phyloP scores from a whole-genome alignment of 176 grass and related monocot genomes.

The Aegilops sharonensis region DNA sequence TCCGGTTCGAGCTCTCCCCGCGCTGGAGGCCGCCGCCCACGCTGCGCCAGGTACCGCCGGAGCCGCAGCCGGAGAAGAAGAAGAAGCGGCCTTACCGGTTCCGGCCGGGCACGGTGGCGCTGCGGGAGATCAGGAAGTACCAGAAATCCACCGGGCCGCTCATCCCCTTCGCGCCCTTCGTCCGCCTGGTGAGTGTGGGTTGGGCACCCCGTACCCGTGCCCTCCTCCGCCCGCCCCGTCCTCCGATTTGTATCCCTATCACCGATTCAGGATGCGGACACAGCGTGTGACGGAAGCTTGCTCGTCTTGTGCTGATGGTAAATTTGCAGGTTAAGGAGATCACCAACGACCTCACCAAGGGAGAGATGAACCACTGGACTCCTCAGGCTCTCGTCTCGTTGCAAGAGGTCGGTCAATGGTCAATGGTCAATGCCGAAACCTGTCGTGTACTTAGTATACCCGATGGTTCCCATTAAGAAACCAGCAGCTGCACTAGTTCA shows the following conservation, averaged over 20 bases:
- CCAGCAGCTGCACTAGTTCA: background rate
- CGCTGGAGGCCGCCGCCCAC: background rate
- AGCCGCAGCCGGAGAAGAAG: background rate
- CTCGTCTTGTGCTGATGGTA: background rate
- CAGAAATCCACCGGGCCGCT: slow-evolving; percentile 48
- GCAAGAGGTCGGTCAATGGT: slow-evolving; percentile 33
- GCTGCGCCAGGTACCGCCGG: background rate
- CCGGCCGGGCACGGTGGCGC: slow-evolving; percentile 54
- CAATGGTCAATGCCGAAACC: background rate
- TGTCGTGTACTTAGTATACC: background rate
- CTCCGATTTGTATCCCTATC: background rate
- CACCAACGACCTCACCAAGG: background rate
- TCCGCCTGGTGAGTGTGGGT: slow-evolving; percentile 32
- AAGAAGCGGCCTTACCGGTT: slow-evolving; percentile 16
- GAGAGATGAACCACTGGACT: slow-evolving; percentile 12
- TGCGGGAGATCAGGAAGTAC: slow-evolving; percentile 63
- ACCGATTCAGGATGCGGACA: background rate
- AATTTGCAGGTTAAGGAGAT: slow-evolving; percentile 69
- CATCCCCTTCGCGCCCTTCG: slow-evolving; percentile 59
- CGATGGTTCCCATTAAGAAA: background rate
- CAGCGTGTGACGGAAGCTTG: background rate
- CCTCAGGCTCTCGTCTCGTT: slow-evolving; percentile 15
- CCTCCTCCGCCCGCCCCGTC: background rate
- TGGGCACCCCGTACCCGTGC: background rate
- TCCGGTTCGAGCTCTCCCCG: background rate